These are phyloP conservation scores for Trichomonas tenax DNA, from an alignment of 208 protist genomes.

Conservation along the genomic window DNA sequence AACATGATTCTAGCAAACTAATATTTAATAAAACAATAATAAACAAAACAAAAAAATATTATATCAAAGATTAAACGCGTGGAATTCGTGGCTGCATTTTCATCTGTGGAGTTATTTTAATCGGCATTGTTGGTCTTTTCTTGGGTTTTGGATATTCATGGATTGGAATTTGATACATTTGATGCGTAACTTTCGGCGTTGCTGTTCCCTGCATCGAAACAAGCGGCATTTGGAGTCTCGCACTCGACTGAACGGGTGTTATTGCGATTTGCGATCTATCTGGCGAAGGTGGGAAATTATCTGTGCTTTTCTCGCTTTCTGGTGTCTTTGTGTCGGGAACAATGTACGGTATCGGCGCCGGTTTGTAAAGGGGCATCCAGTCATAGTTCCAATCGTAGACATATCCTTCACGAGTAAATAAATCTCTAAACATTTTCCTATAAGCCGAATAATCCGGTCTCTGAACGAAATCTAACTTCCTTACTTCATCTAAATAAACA, in stretches of 20 bases:
- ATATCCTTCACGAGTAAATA: slow-evolving; percentile 86
- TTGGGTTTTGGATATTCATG: not conserved
- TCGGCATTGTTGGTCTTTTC: not conserved
- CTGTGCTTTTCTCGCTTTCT: not conserved
- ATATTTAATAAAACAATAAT: no score
- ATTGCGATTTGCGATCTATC: not conserved
- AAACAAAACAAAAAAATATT: no score
- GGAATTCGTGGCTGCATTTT: not conserved
- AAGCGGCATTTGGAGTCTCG: not conserved
- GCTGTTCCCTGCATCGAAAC: not conserved
- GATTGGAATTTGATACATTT: not conserved
- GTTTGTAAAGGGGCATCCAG: slow-evolving; percentile 51
- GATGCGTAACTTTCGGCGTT: not conserved
- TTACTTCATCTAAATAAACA: slow-evolving; percentile 85
- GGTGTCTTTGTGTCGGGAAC: not conserved
- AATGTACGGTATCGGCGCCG: not conserved
- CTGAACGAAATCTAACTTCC: slow-evolving; percentile 84
- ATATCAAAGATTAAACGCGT: no score
- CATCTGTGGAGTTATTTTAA: not conserved
- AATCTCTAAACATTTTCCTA: slow-evolving; percentile 68
- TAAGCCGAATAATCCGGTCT: slow-evolving; percentile 94
- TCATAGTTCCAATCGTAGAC: slow-evolving; percentile 92
- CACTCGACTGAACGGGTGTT: not conserved
- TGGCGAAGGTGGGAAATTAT: not conserved
- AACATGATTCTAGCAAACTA: no score